phyloP scores from a whole-genome alignment of 768 basidiomycete genomes.

The Leccinum aurantiacum region DNA sequence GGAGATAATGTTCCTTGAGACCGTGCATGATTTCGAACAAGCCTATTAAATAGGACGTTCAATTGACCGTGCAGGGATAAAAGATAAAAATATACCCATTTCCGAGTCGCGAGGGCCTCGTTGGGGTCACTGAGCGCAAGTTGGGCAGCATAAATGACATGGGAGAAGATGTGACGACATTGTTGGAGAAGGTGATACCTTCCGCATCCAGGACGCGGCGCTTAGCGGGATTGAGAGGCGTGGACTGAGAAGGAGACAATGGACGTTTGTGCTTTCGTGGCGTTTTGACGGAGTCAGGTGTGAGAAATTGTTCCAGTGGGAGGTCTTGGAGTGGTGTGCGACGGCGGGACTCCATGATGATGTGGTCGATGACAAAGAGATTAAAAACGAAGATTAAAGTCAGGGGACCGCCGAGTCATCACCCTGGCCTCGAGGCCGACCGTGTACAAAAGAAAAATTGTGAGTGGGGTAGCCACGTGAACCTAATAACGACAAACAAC shows the following conservation, averaged over 20 bases:
- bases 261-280: conserved; percentile 56
- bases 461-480: conserved; percentile 3
- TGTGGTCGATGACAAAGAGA: conserved; percentile 8
- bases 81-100: conserved; percentile 29
- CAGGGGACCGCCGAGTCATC: conserved; percentile 27
- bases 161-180: conserved; percentile 19
- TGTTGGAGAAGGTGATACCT: conserved; percentile 41
- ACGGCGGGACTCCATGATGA: conserved; percentile 27
- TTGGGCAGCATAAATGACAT: conserved; percentile 33
- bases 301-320: conserved; percentile 56
- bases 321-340: conserved; percentile 60
- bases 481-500: conserved; percentile 27
- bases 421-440: conserved; percentile 22
- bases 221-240: conserved; percentile 61
- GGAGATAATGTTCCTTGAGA: conserved; percentile 12
- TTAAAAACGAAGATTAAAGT: conserved; percentile 18
- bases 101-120: conserved; percentile 34
- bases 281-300: conserved; percentile 29
- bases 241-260: conserved; percentile 52
- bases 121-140: conserved; percentile 28
- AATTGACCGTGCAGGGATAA: conserved; percentile 32
- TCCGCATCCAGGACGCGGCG: conserved; percentile 63
- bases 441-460: conserved; percentile 19
- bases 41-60: conserved; percentile 26
- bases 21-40: conserved; percentile 7